A percentile compares a stretch with the other conserved stretches of the same genome.
Conservation (phyloP, 352 stramenopile species). For the Globisporangium acanthophoron region DNA sequence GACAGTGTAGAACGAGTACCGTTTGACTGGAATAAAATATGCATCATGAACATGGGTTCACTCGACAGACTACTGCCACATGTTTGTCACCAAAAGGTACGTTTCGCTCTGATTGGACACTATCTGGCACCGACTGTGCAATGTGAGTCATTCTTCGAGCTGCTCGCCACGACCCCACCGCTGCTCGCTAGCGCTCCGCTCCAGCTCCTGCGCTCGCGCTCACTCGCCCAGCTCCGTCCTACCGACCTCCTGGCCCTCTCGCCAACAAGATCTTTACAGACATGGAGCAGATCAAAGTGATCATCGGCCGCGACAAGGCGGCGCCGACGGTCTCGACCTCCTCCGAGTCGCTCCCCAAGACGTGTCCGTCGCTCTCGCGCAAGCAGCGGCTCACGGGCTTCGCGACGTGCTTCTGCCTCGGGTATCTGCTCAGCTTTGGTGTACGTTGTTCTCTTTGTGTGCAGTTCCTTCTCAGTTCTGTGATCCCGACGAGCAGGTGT, state of each 20-base stretch:
- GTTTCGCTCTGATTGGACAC: slow-evolving; percentile 8
- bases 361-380: slow-evolving; percentile 62
- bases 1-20: not conserved
- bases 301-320: slow-evolving; percentile 57
- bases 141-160: not conserved
- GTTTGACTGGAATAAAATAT: not conserved
- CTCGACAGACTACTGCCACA: slow-evolving; percentile 7
- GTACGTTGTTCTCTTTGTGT: slow-evolving; percentile 23
- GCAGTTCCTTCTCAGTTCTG: not conserved
- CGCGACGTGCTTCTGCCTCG: slow-evolving; percentile 65
- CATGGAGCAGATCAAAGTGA: slow-evolving; percentile 79
- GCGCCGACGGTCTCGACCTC: slow-evolving; percentile 15
- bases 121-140: not conserved
- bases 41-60: slow-evolving; percentile 1
- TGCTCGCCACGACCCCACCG: too few relatives aligned
- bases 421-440: slow-evolving; percentile 80
- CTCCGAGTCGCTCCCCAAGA: slow-evolving; percentile 40
- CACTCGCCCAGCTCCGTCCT: not conserved
- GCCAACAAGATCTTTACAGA: not conserved
- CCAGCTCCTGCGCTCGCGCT: not conserved
- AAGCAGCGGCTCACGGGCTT: slow-evolving; percentile 73
- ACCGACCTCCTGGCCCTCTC: not conserved
- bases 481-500: not conserved
- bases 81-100: slow-evolving; percentile 5
- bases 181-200: too few relatives aligned